phyloP scores from a whole-genome alignment of 2,329 filamentous ascomycete species.

The Hypoxylon sp. region DNA sequence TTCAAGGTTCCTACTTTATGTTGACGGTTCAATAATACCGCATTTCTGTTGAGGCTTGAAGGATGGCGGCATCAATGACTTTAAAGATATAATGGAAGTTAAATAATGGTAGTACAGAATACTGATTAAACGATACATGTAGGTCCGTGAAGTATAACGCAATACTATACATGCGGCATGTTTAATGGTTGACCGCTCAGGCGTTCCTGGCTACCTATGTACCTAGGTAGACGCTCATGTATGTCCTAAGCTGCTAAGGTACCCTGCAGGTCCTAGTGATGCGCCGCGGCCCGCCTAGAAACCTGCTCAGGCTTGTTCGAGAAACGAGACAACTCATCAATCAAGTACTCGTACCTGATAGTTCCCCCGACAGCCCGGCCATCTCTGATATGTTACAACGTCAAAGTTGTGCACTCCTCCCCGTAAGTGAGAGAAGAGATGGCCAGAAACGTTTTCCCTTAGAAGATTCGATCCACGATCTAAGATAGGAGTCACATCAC shows the following conservation, averaged over 20 bases:
- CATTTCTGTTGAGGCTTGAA: slow-evolving; percentile 23
- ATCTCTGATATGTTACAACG: background rate
- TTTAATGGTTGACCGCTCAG: slow-evolving; percentile 14
- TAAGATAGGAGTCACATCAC: background rate
- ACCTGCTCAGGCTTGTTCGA: slow-evolving; percentile 23
- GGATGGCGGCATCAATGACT: slow-evolving; percentile 23
- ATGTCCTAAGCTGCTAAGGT: background rate
- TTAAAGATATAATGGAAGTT: too few relatives aligned
- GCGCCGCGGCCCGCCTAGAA: slow-evolving; percentile 31
- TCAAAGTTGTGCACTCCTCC: too few relatives aligned
- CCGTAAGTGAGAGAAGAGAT: background rate
- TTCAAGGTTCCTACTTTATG: background rate
- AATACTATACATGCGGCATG: background rate
- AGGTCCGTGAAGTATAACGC: background rate
- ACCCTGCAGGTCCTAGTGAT: slow-evolving; percentile 29
- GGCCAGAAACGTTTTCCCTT: background rate
- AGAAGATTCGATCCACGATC: background rate
- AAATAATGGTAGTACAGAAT: too few relatives aligned
- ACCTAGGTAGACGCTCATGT: slow-evolving; percentile 9
- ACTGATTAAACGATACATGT: too few relatives aligned
- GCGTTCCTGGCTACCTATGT: slow-evolving; percentile 35
- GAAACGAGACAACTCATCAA: slow-evolving; percentile 19
- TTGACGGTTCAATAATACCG: slow-evolving; percentile 31
- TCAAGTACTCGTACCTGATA: background rate
- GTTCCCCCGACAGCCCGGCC: background rate